Percentiles rank a stretch among this genome's conserved stretches.
Conservation (phyloP, 345 rosid species). For the Salix exigua region DNA sequence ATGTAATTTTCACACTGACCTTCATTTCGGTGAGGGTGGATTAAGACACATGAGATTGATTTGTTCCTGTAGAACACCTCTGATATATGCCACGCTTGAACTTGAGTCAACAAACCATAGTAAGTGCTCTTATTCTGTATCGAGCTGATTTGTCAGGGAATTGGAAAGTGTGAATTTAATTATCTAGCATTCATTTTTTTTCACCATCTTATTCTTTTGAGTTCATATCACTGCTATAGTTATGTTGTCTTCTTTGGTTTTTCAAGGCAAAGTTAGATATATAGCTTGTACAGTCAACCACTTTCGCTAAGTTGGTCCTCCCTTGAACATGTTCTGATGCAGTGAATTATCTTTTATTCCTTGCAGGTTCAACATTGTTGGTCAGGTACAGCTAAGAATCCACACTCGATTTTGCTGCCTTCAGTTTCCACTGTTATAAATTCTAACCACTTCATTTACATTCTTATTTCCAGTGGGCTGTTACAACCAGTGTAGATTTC, state of each 20-base stretch:
- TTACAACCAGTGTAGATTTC: conserved; percentile 62
- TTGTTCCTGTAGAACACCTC: neutral
- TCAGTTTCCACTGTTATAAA: neutral
- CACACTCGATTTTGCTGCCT: conserved; percentile 6
- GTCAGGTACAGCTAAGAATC: conserved; percentile 53
- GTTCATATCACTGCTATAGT: neutral
- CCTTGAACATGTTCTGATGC: conserved; percentile 23
- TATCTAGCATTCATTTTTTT: neutral
- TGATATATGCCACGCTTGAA: neutral
- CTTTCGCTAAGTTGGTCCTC: neutral
- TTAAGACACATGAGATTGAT: neutral
- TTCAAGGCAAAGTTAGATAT: neutral
- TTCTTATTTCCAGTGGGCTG: conserved; percentile 79
- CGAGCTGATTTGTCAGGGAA: neutral
- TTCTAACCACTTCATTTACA: conserved; percentile 12
- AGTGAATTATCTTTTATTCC: conserved; percentile 1
- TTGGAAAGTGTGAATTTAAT: neutral
- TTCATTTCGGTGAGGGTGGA: neutral
- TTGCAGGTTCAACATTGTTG: conserved; percentile 97
- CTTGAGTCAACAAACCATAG: neutral
- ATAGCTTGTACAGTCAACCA: neutral
- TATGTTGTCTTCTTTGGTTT: neutral
- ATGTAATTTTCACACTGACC: neutral
- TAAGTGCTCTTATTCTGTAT: neutral
- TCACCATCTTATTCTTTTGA: neutral